Conservation (phyloP, 1,139 yeast genomes). For the Petasospora rhodanensis region DNA sequence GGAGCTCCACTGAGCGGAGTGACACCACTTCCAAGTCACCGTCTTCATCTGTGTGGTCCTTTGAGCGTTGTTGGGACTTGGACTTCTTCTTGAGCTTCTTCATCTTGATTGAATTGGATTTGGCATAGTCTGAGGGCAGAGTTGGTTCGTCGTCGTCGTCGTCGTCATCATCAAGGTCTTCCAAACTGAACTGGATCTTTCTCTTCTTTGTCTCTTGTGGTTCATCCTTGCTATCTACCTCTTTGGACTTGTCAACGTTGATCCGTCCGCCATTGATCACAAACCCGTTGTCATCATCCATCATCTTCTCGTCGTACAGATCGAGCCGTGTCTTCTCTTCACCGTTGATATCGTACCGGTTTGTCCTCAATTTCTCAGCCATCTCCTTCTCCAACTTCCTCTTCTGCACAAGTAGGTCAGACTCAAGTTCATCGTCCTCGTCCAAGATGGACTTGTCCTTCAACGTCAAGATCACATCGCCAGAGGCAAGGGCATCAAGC, state of each 20-base stretch:
- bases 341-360: constrained; percentile 13
- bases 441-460: constrained; percentile 54
- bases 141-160: no score
- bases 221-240: constrained; percentile 2
- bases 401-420: constrained; percentile 37
- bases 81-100: constrained; percentile 36
- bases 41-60: constrained; percentile 17
- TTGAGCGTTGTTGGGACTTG: constrained; percentile 11
- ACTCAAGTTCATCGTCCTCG: constrained; percentile 46
- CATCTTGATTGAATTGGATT: constrained; percentile 40
- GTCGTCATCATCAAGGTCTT: constrained; percentile 17
- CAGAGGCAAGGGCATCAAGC: constrained; percentile 30
- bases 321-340: constrained; percentile 6
- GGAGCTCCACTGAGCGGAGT: constrained; percentile 32
- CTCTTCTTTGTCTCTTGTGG: constrained; percentile 8
- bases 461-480: constrained; percentile 59
- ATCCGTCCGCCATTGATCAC: constrained; percentile 14
- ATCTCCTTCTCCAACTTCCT: constrained; percentile 29
- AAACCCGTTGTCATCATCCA: constrained; percentile 23
- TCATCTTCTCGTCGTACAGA: constrained; percentile 21
- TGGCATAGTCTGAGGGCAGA: constrained; percentile 24
- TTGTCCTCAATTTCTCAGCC: constrained; percentile 22
- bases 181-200: constrained; percentile 13
- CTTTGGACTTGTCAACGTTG: constrained; percentile 12
- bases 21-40: no score